phyloP scores from a whole-genome alignment of 306 rosid species.

The Rosa lucieae region DNA sequence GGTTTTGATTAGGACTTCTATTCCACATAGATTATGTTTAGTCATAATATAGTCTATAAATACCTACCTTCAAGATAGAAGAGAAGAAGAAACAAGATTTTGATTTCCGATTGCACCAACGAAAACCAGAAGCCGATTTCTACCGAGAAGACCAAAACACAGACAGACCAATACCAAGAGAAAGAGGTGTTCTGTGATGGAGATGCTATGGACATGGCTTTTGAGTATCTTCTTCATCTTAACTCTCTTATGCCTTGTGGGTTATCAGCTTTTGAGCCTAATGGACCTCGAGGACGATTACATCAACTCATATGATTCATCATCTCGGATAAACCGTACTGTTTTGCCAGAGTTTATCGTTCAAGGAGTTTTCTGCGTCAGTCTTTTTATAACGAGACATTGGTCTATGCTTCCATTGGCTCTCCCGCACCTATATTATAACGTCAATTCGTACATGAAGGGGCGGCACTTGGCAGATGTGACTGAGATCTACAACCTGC shows the following conservation, averaged over 20 bases:
- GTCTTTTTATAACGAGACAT: slow-evolving; percentile 60
- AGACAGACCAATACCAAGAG: neutral
- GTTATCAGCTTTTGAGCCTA: slow-evolving; percentile 77
- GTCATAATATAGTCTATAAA: no score
- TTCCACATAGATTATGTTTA: neutral
- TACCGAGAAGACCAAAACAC: no score
- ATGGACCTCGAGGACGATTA: slow-evolving; percentile 84
- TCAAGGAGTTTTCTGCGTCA: slow-evolving; percentile 59
- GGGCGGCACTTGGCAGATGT: slow-evolving; percentile 59
- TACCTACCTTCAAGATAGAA: neutral
- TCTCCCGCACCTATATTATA: slow-evolving; percentile 71
- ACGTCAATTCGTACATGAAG: slow-evolving; percentile 18
- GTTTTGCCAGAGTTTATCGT: slow-evolving; percentile 70
- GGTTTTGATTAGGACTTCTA: neutral
- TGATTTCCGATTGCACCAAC: neutral
- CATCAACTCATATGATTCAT: slow-evolving; percentile 79
- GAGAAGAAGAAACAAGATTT: no score
- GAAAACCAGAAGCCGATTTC: no score
- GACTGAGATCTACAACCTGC: slow-evolving; percentile 74
- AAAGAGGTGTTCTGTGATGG: slow-evolving; percentile 40
- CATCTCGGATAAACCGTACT: slow-evolving; percentile 68
- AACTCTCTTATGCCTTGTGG: slow-evolving; percentile 46
- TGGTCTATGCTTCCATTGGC: slow-evolving; percentile 65
- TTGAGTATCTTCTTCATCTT: slow-evolving; percentile 52
- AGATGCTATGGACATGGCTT: slow-evolving; percentile 59